These are phyloP conservation scores for Raddia distichophylla DNA, from an alignment of 176 grass and related monocot species.

Conservation along the genomic window DNA sequence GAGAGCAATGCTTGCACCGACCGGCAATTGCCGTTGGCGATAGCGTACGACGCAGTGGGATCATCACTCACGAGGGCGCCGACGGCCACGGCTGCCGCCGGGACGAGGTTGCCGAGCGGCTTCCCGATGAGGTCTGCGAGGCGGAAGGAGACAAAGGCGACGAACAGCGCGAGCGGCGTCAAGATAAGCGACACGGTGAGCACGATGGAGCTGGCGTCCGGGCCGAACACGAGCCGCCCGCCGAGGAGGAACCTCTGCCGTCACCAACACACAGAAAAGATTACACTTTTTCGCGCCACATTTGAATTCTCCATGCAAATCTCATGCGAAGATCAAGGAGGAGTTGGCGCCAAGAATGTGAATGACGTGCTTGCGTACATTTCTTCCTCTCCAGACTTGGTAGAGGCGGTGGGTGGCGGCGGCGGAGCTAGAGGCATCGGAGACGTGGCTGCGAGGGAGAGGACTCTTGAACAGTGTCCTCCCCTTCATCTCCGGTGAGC, in stretches of 20 bases:
- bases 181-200: slow-evolving; percentile 79
- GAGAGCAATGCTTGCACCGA: not conserved
- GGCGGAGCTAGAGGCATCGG: slow-evolving; percentile 48
- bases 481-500: slow-evolving; percentile 38
- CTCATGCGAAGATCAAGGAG: not conserved
- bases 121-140: slow-evolving; percentile 58
- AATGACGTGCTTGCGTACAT: slow-evolving; percentile 40
- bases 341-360: too few species aligned
- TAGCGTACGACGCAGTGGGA: too few species aligned
- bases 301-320: too few species aligned
- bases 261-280: not conserved
- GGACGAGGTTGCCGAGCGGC: slow-evolving; percentile 57
- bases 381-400: slow-evolving; percentile 88
- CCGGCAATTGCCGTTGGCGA: too few species aligned
- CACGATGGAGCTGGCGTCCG: slow-evolving; percentile 79
- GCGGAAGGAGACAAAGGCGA: slow-evolving; percentile 60
- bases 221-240: slow-evolving; percentile 87
- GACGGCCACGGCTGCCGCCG: slow-evolving; percentile 61
- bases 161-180: slow-evolving; percentile 69
- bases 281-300: not conserved
- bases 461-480: slow-evolving; percentile 48
- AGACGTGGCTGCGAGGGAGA: slow-evolving; percentile 47
- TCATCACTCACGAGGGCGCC: slow-evolving; percentile 63
- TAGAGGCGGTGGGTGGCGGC: slow-evolving; percentile 53
- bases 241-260: slow-evolving; percentile 72